Conservation (phyloP, 2,329 filamentous ascomycete genomes). For the Claviceps humidiphila region DNA sequence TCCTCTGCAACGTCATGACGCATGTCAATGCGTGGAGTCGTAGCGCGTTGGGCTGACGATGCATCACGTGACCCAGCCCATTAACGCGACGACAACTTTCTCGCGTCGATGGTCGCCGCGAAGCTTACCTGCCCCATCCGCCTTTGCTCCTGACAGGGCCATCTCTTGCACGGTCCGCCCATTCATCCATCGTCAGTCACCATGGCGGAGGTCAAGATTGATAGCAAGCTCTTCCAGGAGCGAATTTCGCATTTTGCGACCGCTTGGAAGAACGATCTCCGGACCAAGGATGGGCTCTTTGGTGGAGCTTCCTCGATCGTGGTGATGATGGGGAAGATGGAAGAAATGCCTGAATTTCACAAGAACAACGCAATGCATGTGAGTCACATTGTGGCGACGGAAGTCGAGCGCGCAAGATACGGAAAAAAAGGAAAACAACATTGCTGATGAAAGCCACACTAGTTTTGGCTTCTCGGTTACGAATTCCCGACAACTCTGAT, state of each 20-base stretch:
- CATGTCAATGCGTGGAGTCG: not conserved
- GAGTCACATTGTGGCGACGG: conserved; percentile 21
- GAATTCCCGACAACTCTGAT: conserved; percentile 95
- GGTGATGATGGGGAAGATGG: conserved; percentile 88
- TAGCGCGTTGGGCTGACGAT: conserved; percentile 8
- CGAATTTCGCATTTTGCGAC: conserved; percentile 76
- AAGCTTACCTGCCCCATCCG: conserved; percentile 12
- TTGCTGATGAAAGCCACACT: conserved; percentile 6
- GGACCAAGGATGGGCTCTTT: conserved; percentile 73
- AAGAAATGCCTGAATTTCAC: conserved; percentile 73
- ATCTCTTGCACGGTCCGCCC: conserved; percentile 13
- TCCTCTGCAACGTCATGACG: not conserved
- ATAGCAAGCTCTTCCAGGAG: conserved; percentile 86
- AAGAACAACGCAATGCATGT: conserved; percentile 97
- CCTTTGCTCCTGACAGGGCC: not conserved
- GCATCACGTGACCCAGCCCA: conserved; percentile 24
- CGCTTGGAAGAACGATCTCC: conserved; percentile 94
- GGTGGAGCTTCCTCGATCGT: conserved; percentile 76
- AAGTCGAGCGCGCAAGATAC: not conserved
- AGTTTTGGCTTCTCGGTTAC: conserved; percentile 98
- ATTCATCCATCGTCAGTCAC: conserved; percentile 24
- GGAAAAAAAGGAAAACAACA: not conserved
- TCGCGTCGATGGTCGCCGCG: conserved; percentile 22
- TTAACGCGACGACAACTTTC: conserved; percentile 28
- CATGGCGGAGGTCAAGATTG: conserved; percentile 84